These are phyloP conservation scores for Solanum appendiculatum DNA, from an alignment of 257 asterid genomes.

Conservation along the genomic window DNA sequence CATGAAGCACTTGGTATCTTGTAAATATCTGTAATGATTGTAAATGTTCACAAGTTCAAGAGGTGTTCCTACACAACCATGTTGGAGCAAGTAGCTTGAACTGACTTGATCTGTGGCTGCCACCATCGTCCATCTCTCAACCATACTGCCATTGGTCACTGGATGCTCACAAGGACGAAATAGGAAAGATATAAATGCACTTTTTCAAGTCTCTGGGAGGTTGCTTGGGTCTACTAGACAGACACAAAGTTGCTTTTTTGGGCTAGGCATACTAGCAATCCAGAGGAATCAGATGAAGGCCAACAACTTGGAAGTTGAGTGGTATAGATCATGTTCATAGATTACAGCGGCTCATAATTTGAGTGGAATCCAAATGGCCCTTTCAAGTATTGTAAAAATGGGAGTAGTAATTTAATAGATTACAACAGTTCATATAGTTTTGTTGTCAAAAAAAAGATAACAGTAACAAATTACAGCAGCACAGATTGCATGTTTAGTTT, in stretches of 20 bases:
- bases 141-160: background rate
- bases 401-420: background rate
- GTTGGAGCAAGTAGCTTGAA: background rate
- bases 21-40: background rate
- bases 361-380: background rate
- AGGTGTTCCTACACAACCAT: background rate
- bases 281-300: background rate
- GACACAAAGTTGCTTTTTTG: background rate
- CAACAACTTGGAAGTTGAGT: background rate
- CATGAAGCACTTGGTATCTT: background rate
- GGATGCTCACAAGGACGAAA: background rate
- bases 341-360: background rate
- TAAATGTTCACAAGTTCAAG: background rate
- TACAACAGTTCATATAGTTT: background rate
- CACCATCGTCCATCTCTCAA: background rate
- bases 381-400: background rate
- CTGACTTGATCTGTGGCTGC: background rate
- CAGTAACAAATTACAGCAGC: background rate
- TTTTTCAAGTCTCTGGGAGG: background rate
- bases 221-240: background rate
- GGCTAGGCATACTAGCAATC: background rate
- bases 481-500: background rate
- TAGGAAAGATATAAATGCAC: background rate
- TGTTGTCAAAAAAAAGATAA: background rate
- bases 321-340: background rate